Evolutionary conservation across 805 yeast genomes (phyloP).

Genomic region (Isabelozyma heimii): DNA sequence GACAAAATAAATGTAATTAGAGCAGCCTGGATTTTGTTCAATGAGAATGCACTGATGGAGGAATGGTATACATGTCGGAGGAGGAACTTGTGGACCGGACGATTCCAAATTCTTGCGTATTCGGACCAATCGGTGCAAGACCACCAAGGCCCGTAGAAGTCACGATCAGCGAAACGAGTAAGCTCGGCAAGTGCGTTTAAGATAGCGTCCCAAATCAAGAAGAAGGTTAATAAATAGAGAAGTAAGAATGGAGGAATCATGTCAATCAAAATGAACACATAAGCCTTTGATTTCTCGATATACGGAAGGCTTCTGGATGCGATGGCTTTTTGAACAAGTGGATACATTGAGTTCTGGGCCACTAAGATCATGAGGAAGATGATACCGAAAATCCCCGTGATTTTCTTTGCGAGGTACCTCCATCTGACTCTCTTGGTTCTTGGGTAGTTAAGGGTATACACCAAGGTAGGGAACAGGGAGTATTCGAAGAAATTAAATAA

Average conservation of each 20-base stretch:
- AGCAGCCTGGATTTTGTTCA: constrained; percentile 69
- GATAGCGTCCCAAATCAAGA: constrained; percentile 93
- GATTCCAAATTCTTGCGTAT: constrained; percentile 91
- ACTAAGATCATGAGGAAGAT: constrained; percentile 77
- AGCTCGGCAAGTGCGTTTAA: constrained; percentile 87
- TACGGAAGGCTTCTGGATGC: constrained; percentile 51
- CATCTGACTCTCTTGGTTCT: constrained; percentile 68
- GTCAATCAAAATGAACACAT: constrained; percentile 63
- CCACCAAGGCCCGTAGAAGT: constrained; percentile 98
- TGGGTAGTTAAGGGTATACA: constrained; percentile 81
- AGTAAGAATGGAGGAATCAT: constrained; percentile 77
- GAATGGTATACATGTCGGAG: constrained; percentile 93
- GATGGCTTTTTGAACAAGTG: constrained; percentile 61
- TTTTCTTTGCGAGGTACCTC: constrained; percentile 64
- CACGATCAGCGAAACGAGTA: constrained; percentile 82
- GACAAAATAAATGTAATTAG: constrained; percentile 76
- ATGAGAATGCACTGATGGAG: constrained; percentile 69
- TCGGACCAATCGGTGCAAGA: constrained; percentile 91
- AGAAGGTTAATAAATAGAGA: constrained; percentile 75
- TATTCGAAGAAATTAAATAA: constrained; percentile 66
- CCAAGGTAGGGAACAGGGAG: constrained; percentile 87
- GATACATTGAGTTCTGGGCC: constrained; percentile 74
- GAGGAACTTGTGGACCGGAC: constrained; percentile 86
- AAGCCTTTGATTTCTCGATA: constrained; percentile 40
- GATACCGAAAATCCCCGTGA: constrained; percentile 82